Evolutionary conservation across 805 yeast genomes (phyloP), one percentile per base, ranked within the genome.

Genomic region (Ogataea zsoltii): DNA sequence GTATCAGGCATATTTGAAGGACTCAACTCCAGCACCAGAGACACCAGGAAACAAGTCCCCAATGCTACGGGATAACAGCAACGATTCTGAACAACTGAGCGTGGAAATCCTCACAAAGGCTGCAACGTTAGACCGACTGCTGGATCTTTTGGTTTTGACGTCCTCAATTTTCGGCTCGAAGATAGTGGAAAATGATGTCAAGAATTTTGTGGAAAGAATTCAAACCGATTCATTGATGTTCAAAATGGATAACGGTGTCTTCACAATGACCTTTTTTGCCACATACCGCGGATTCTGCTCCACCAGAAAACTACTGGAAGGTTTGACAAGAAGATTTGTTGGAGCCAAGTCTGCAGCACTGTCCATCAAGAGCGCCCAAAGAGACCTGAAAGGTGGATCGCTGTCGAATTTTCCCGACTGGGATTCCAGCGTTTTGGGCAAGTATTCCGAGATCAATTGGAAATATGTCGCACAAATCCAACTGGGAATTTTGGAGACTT

Each of bases 71-170:
- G 40, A 35, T 13, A 19, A 29, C 16, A 21, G 28, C 30, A 48
- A 42, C 25, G 32, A 33, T 25, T 12, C 28, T n/a, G 28, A 35
- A 7, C 40, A 37, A 17, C 21, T 46, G 42, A 48, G 56, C 23
- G 55, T 57, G 33, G 64, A 60, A 33, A 58, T 67, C 16, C 48
- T 62, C 10, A 55, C 68, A 21, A 83, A 82, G 55, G 78, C 88
- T 3, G 94, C 94, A 1, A 75, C 87, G 1, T 66, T 88, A 45
- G 94, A 88, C 35, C 80, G 82, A 54, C 72, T 92, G 55, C 74
- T 90, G 44, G 97, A 92, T 63, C 74, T 91, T 17, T 66, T 92
- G 41, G 89, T 92, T 4, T 72, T 78, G 61, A 92, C 86, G 16
- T 83, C 77, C 32, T 77, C 76, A 54, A 80, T 77, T 44, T 89